Base-by-base conservation (phyloP, 495 filamentous ascomycete species). In the Neurospora sp. region DNA sequence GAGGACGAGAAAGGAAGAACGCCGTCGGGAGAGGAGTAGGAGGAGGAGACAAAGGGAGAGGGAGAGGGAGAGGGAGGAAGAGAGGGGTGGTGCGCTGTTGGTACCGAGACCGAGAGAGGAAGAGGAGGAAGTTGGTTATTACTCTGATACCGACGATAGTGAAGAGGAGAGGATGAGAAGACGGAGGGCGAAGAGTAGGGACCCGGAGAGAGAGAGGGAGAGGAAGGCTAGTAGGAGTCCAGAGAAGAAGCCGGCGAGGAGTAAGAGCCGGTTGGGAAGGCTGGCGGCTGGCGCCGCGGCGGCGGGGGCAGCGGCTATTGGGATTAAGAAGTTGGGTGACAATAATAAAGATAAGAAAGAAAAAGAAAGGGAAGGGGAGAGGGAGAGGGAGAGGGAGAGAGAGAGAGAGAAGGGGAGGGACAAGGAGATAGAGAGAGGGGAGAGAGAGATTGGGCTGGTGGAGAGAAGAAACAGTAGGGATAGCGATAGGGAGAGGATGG, bases 271-370 rank as follows among this genome's bases (percentile, higher is more conserved):
- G 71, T 85, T 90, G 45, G 86, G 89, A 38, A 87, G 90, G 53
- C 71, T 93, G n/a, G 90, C 91, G 65, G 88, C 87, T 31, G 91
- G 87, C 3, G 93, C 88, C 7, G 83, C 91, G 38, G 91, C 88
- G 39, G 90, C 92, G 35, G 90, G 88, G 22, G 93, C 91, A 1
- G 90, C 92, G 16, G 94, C 91, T 6, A 86, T 94, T 73, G 92
- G 92, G n/a, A 89, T 93, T 20, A 91, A 88, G 73, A 91, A 93
- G 78, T 89, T 87, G 68, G 87, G 87, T 73, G 91, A 93, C 4
- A 78, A 74, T 16, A 69, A 76, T 8, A 47, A 71, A 12, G 71
- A 75, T 2, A 73, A 65, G 22, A 65, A 72, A 20, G 70, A 75
- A 8, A 73, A 76, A 18, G 71, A 79, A 12, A 75, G 73, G 61